These are phyloP conservation scores for Daldinia caldariorum DNA, from an alignment of 495 filamentous ascomycete species.

Conservation along the genomic window DNA sequence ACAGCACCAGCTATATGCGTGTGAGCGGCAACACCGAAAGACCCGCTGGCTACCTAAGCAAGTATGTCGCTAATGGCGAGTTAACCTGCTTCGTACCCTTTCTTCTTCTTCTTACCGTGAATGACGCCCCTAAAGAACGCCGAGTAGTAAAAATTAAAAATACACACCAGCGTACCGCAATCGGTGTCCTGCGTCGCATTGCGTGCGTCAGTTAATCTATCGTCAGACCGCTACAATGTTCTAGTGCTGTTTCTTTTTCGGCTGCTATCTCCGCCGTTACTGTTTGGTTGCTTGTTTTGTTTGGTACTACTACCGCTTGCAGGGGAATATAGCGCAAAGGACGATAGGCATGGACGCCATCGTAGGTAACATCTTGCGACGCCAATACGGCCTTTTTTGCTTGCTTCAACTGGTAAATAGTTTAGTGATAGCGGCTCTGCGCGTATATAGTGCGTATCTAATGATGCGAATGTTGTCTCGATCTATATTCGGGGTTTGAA, in stretches of 20 bases:
- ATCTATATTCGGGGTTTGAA: conserved; percentile 41
- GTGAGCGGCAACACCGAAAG: conserved; percentile 40
- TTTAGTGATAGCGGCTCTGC: conserved; percentile 12
- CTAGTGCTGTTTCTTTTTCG: conserved; percentile 14
- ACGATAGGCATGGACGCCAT: conserved; percentile 38
- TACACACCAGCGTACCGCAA: conserved; percentile 10
- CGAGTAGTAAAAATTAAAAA: conserved; percentile 22
- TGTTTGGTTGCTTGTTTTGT: conserved; percentile 10
- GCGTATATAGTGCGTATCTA: too few relatives aligned
- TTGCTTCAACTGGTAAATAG: neutral
- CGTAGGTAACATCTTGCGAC: conserved; percentile 44
- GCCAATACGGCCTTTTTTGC: neutral
- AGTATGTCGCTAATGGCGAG: neutral
- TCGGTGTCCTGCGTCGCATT: conserved; percentile 27
- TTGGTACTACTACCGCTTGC: conserved; percentile 18
- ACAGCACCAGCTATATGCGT: conserved; percentile 23
- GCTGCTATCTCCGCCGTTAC: conserved; percentile 18
- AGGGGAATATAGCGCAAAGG: conserved; percentile 17
- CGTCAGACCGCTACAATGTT: conserved; percentile 38
- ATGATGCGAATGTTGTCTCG: conserved; percentile 3
- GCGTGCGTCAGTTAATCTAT: conserved; percentile 41
- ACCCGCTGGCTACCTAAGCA: conserved; percentile 21
- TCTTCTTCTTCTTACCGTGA: neutral
- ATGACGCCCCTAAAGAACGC: neutral
- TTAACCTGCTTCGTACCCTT: neutral